Evolutionary conservation across 1,139 yeast genomes (phyloP).

Genomic region (Barnettozyma hawaiiensis): DNA sequence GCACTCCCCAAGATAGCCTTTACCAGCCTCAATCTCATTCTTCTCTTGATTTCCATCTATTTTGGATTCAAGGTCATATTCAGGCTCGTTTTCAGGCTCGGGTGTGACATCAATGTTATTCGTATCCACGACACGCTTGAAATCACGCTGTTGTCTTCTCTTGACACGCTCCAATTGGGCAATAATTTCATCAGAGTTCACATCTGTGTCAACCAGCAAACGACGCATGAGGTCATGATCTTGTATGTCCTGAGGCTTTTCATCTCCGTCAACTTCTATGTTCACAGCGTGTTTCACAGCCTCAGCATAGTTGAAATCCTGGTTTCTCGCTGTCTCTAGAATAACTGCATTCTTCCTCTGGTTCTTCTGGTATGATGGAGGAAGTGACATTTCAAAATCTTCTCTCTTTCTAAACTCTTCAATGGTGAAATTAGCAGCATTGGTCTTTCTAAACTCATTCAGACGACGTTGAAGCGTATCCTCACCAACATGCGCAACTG

Average conservation of each 20-base stretch:
- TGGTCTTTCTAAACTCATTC: slow-evolving; percentile 78
- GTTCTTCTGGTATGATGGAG: slow-evolving; percentile 74
- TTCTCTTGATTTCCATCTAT: slow-evolving; percentile 11
- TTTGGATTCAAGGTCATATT: too few relatives aligned
- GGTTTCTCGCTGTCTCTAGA: slow-evolving; percentile 15
- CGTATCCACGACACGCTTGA: slow-evolving; percentile 29
- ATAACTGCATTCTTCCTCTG: slow-evolving; percentile 12
- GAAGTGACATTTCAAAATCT: slow-evolving; percentile 36
- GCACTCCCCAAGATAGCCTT: too few relatives aligned
- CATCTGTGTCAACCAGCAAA: slow-evolving; percentile 21
- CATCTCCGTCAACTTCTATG: slow-evolving; percentile 25
- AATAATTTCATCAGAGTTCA: slow-evolving; percentile 41
- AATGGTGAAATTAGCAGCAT: slow-evolving; percentile 69
- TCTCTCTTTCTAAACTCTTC: slow-evolving; percentile 53
- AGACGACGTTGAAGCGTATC: slow-evolving; percentile 87
- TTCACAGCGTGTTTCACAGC: slow-evolving; percentile 34
- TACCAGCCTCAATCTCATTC: slow-evolving; percentile 14
- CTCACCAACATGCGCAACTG: slow-evolving; percentile 92
- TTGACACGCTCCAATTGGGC: slow-evolving; percentile 40
- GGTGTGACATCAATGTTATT: slow-evolving; percentile 25
- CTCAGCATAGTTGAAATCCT: slow-evolving; percentile 24
- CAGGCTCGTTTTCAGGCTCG: too few relatives aligned
- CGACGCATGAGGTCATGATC: slow-evolving; percentile 8
- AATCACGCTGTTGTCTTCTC: slow-evolving; percentile 34
- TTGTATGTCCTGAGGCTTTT: slow-evolving; percentile 6